Evolutionary conservation across 164 flowering plant genomes (phyloP).

Genomic region (Stephania yunnanensis): DNA sequence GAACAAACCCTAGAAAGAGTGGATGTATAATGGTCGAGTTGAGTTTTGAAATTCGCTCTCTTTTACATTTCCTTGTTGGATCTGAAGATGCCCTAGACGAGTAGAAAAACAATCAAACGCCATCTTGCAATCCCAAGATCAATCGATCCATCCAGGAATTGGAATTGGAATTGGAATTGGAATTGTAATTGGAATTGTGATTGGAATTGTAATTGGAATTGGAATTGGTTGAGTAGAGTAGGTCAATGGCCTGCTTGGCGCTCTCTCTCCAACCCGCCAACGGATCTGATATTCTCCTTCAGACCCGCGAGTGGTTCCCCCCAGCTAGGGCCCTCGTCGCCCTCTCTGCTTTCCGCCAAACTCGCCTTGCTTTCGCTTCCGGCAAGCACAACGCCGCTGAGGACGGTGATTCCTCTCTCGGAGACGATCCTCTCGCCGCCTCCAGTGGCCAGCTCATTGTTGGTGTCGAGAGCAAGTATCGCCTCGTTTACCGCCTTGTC

Average conservation of each 20-base stretch:
- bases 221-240: neutral
- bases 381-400: slow-evolving; percentile 24
- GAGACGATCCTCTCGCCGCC: slow-evolving; percentile 92
- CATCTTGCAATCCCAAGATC: neutral
- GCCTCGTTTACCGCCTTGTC: slow-evolving; percentile 83
- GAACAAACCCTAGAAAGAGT: neutral
- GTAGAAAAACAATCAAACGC: too few species aligned
- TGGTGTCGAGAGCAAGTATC: slow-evolving; percentile 81
- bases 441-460: slow-evolving; percentile 88
- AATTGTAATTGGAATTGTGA: too few species aligned
- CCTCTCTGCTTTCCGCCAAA: slow-evolving; percentile 73
- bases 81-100: neutral
- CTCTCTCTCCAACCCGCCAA: slow-evolving; percentile 80
- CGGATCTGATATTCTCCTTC: slow-evolving; percentile 86
- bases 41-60: too few species aligned
- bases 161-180: too few species aligned
- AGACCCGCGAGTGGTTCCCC: slow-evolving; percentile 97
- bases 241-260: slow-evolving; percentile 79
- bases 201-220: too few species aligned
- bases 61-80: too few species aligned
- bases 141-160: too few species aligned
- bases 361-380: slow-evolving; percentile 57
- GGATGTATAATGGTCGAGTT: neutral
- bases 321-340: slow-evolving; percentile 92
- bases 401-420: slow-evolving; percentile 40